phyloP scores from a whole-genome alignment of 768 basidiomycete species.

The Leccinum obscurum region DNA sequence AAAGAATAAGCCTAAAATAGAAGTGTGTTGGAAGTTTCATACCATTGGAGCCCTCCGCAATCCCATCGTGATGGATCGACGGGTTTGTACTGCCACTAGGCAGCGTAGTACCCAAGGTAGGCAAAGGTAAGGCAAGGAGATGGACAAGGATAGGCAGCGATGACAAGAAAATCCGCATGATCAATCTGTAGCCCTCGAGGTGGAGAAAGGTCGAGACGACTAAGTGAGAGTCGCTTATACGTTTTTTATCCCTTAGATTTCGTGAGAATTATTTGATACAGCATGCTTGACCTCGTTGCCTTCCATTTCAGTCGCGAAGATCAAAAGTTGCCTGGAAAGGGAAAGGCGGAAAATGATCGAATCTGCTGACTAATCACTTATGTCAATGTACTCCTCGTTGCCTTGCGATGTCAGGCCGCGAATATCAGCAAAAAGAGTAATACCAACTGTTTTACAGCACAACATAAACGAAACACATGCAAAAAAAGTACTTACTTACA shows the following conservation, averaged over 20 bases:
- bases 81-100: neutral
- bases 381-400: too few relatives aligned
- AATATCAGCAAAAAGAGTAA: too few relatives aligned
- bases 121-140: neutral
- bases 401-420: too few relatives aligned
- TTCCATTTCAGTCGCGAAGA: slow-evolving; percentile 4
- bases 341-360: neutral
- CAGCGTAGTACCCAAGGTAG: neutral
- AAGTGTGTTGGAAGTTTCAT: neutral
- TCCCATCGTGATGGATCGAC: neutral
- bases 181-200: neutral
- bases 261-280: neutral
- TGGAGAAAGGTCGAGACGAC: neutral
- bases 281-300: neutral
- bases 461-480: neutral
- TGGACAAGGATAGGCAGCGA: neutral
- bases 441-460: too few relatives aligned
- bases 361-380: neutral
- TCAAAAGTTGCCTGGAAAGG: neutral
- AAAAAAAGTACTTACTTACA: neutral
- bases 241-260: neutral
- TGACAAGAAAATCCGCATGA: neutral
- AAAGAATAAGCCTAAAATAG: neutral
- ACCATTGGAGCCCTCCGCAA: neutral
- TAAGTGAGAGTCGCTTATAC: neutral